Base-by-base conservation (phyloP, 345 rosid genomes). In the Pistacia vera region DNA sequence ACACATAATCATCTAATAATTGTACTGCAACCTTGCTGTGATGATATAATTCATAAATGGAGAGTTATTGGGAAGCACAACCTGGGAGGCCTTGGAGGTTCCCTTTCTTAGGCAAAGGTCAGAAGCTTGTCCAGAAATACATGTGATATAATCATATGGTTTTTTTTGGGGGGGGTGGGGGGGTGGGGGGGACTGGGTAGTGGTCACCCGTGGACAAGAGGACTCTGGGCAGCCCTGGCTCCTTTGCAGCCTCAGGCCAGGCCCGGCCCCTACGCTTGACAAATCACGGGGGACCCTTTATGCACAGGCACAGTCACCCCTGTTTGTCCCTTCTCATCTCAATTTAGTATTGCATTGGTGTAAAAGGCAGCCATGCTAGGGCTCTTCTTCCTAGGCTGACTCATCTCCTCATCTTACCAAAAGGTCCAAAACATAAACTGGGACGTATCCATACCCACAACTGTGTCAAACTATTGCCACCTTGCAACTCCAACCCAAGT, bases 321-420 rank as follows among this genome's bases (percentile, higher is more conserved):
- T 41, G 8, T 5, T 44, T 44, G 70, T 20, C 33, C 20, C 13
- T 18, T 3, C 11, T 17, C 61, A 3, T 33, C 46, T 3, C 2
- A 7, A 52, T 51, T 52, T 54, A 10, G 46, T 30, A 30, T 51
- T 51, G 48, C 61, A 5, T 57, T 8, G 16, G 49, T 12, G 65
- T 36, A 13, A 14, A 54, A 57, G 54, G 7, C 4, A 22, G 52
- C 44, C 30, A 13, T 51, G 20, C 33, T 16, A 6, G 30, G 80
- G 78, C 59, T 72, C 85, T 38, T 75, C 68, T 68, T 49, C 71
- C 78, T 28, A 72, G 70, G 56, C 3, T 41, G 1, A 63, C 65
- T 36, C 68, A 57, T 22, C 79, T 48, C 68, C 44, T 51, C 55
- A 51, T 12, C 55, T 41, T 0, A 41, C 46, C 46, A 41, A 5